Base-by-base conservation (phyloP, 2,329 filamentous ascomycete genomes). In the Colletotrichum sp. region DNA sequence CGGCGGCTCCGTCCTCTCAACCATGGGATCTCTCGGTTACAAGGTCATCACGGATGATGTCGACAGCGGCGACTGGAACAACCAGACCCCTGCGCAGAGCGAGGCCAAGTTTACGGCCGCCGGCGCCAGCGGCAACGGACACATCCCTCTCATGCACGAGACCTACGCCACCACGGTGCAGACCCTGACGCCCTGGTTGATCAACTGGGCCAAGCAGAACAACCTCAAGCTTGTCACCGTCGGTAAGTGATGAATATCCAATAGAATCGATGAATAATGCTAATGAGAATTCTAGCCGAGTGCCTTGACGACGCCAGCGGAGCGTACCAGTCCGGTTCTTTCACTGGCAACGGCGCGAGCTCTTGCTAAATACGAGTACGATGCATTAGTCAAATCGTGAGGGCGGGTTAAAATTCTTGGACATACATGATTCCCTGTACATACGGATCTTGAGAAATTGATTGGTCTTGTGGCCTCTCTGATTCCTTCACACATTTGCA, bases 31-130 rank as follows among this genome's bases (percentile, higher is more conserved):
- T 71, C 81, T 92, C 66, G 89, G 89, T 72, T 92, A 92, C 85
- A 90, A 91, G 80, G 87, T 92, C 80, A 89, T 90, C 79, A 92
- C 90, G 79, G 87, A 92, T 80, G 89, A 93, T 77, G 84, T 93
- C 65, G 91, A 93, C 80, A 88, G 91, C 2, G 89, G 91, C 67
- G 92, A 93, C 83, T 93, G 92, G 87, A 89, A 92, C 80, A 87
- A 90, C 68, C 83, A 87, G 75, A 84, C 86, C 6, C 85, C 90
- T 1, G 81, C 83, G 71, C 88, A 89, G 81, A 89, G 90, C 79
- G 86, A 92, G 85, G 83, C 89, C 79, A 87, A 85, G 78, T 92
- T 93, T 83, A 80, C 83, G 76, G 80, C 82, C 52, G 87, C 86
- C 5, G 86, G 87, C 16, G 81, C 88, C 6, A 71, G 79, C 8